Evolutionary conservation across 192 early-diverging fungal genomes (phyloP).

Genomic region (Podila epigama): DNA sequence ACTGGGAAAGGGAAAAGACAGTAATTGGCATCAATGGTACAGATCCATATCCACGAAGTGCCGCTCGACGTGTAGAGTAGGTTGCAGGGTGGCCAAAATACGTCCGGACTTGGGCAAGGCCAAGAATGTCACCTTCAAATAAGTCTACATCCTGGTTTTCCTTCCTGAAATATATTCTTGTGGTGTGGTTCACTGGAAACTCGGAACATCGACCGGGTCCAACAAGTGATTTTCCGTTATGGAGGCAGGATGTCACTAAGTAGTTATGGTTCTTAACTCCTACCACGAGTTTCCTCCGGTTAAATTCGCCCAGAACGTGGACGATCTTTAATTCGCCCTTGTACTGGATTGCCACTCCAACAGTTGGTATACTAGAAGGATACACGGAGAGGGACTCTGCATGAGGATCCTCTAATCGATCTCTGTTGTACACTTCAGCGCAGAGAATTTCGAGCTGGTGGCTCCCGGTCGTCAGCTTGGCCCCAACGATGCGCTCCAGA

Average conservation of each 20-base stretch:
- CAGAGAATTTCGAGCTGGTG: not conserved
- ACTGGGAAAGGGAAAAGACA: not conserved
- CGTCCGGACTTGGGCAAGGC: not conserved
- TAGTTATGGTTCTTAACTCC: conserved; percentile 1
- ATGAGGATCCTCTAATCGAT: not conserved
- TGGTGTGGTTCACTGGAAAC: not conserved
- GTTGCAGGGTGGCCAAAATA: not conserved
- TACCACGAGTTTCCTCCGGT: conserved; percentile 2
- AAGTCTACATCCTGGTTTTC: not conserved
- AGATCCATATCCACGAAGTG: not conserved
- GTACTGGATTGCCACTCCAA: not conserved
- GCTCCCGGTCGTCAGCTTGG: not conserved
- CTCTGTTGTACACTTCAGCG: not conserved
- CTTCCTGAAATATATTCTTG: not conserved
- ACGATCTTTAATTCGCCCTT: not conserved
- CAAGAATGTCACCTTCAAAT: not conserved
- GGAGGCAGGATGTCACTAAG: not conserved
- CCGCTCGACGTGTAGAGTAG: not conserved
- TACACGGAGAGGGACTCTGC: not conserved
- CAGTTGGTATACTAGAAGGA: conserved; percentile 1
- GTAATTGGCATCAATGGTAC: not conserved
- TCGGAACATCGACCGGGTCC: not conserved
- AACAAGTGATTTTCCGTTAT: not conserved
- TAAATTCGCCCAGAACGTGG: not conserved
- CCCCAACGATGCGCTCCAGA: conserved; percentile 2